Conservation (phyloP, 495 filamentous ascomycete species). For the Chaetomidium leptoderma region DNA sequence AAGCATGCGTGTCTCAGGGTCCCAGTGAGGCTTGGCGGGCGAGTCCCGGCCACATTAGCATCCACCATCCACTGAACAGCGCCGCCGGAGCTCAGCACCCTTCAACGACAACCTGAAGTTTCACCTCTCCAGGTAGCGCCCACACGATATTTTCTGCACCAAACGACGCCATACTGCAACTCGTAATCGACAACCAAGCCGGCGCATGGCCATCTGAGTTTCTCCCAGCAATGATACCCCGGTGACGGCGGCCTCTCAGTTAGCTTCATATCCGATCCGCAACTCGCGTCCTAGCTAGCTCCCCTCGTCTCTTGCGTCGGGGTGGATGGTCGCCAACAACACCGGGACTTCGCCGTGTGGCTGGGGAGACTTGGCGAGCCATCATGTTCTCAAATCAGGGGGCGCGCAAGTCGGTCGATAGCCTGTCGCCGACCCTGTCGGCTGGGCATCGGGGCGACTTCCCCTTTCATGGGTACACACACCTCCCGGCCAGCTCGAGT, state of each 20-base stretch:
- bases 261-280: background rate
- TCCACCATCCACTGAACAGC: background rate
- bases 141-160: too few relatives aligned
- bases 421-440: conserved; percentile 52
- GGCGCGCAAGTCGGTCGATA: conserved; percentile 68
- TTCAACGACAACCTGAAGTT: background rate
- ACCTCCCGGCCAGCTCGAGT: conserved; percentile 5
- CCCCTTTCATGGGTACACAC: conserved; percentile 49
- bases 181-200: too few relatives aligned
- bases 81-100: conserved; percentile 6
- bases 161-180: too few relatives aligned
- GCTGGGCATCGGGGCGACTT: conserved; percentile 52
- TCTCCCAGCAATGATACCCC: conserved; percentile 33
- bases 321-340: conserved; percentile 24
- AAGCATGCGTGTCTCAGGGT: background rate
- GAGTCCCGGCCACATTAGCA: conserved; percentile 13
- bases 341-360: conserved; percentile 19
- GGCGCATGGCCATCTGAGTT: background rate
- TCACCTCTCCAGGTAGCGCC: too few relatives aligned
- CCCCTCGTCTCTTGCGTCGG: background rate
- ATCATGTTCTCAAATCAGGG: conserved; percentile 61
- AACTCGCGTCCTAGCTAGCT: background rate
- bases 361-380: conserved; percentile 28
- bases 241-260: conserved; percentile 22
- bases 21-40: conserved; percentile 8